A percentile compares a stretch with the other conserved stretches of the same genome.
Evolutionary conservation across 495 filamentous ascomycete species (phyloP).

Genomic region (Aspergillus kassunensis): DNA sequence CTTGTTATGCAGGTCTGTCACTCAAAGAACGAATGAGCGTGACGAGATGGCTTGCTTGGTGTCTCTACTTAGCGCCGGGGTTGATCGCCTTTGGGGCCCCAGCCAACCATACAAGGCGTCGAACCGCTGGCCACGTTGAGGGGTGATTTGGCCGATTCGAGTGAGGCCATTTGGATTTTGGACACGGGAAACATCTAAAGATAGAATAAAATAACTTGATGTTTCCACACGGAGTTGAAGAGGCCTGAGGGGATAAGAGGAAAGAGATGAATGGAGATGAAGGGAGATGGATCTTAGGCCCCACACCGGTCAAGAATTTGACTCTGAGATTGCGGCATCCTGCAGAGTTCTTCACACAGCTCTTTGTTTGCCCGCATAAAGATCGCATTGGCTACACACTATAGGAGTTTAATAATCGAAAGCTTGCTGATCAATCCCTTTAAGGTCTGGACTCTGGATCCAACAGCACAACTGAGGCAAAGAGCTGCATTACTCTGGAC

Average conservation of each 20-base stretch:
- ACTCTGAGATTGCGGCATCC: no score
- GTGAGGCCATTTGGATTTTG: neutral
- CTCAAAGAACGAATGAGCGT: constrained; percentile 19
- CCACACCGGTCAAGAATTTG: no score
- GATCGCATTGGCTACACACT: neutral
- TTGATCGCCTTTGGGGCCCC: constrained; percentile 23
- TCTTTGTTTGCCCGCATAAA: neutral
- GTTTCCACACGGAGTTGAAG: neutral
- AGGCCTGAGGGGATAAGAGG: neutral
- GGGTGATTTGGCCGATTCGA: neutral
- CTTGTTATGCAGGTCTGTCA: constrained; percentile 35
- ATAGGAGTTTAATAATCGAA: neutral
- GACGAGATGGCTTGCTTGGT: neutral
- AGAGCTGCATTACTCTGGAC: no score
- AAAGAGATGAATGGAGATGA: neutral
- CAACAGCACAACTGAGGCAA: no score
- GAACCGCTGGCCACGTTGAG: constrained; percentile 26
- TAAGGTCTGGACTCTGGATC: no score
- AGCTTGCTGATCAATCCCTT: no score
- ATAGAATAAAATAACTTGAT: constrained; percentile 1
- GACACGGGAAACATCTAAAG: constrained; percentile 4
- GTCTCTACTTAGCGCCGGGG: constrained; percentile 32
- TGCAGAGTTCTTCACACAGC: constrained; percentile 2
- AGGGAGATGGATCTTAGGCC: neutral
- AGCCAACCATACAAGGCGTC: constrained; percentile 31